Evolutionary conservation across 345 rosid genomes (phyloP).

Genomic region (Eucalyptus sp.): DNA sequence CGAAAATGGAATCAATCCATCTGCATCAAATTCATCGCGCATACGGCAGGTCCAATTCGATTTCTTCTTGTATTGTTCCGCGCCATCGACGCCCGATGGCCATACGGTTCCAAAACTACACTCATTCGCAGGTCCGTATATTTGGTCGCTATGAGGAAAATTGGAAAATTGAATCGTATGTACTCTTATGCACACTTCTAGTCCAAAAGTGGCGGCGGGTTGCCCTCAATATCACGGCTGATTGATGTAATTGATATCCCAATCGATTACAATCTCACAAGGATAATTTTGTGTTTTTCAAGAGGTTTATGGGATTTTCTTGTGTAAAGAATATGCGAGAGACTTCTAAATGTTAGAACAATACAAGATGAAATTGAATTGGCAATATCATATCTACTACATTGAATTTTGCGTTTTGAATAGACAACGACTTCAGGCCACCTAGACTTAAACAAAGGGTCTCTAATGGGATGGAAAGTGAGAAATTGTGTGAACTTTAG

Average conservation of each 20-base stretch:
- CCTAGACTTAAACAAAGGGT: neutral
- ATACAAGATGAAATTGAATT: too few relatives aligned
- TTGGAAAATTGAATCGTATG: too few relatives aligned
- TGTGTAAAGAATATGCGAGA: neutral
- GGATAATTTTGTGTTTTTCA: neutral
- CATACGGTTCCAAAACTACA: too few relatives aligned
- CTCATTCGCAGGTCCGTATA: too few relatives aligned
- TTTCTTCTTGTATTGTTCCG: neutral
- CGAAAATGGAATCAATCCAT: neutral
- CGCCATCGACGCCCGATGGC: too few relatives aligned
- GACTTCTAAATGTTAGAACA: neutral
- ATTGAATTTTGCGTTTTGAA: neutral
- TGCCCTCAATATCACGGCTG: neutral
- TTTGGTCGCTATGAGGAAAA: too few relatives aligned
- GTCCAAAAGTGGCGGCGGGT: too few relatives aligned
- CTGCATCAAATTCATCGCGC: neutral
- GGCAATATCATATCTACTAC: neutral
- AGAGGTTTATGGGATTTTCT: neutral
- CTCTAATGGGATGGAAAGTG: neutral
- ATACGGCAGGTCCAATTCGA: neutral
- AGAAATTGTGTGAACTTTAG: neutral
- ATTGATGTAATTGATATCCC: neutral
- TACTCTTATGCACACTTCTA: too few relatives aligned
- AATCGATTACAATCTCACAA: neutral
- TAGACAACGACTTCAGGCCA: neutral